These are phyloP conservation scores for Aspergillus homomorphus DNA, from an alignment of 495 filamentous ascomycete genomes.

Conservation along the genomic window DNA sequence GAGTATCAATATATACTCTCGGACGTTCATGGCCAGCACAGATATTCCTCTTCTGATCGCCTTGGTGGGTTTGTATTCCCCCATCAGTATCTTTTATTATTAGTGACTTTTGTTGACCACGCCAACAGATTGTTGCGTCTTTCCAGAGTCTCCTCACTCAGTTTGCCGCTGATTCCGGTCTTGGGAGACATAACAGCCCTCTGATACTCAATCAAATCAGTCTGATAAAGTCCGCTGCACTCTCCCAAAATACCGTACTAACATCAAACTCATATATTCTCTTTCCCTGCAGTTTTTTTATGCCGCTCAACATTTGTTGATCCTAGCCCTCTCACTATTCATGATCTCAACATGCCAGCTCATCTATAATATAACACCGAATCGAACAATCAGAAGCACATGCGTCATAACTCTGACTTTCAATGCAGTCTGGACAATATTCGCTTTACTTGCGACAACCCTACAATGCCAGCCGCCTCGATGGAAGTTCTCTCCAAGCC, in stretches of 20 bases:
- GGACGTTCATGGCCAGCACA: not conserved
- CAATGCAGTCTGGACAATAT: not conserved
- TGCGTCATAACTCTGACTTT: not conserved
- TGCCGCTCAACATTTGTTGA: not conserved
- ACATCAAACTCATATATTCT: not conserved
- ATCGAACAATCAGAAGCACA: not conserved
- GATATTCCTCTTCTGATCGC: not conserved
- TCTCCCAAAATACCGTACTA: not conserved
- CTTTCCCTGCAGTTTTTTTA: not conserved
- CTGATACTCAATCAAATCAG: not conserved
- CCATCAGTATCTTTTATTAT: no score
- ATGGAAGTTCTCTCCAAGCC: not conserved
- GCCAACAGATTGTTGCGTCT: not conserved
- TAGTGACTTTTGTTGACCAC: no score
- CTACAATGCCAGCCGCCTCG: not conserved
- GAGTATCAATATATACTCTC: not conserved
- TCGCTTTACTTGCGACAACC: not conserved
- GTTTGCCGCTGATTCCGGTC: not conserved
- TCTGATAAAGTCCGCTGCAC: not conserved
- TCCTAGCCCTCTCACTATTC: not conserved
- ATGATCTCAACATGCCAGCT: not conserved
- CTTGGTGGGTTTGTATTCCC: no score
- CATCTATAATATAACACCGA: not conserved
- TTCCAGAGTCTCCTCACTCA: not conserved
- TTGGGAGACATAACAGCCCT: not conserved